Evolutionary conservation across 169 alveolate species (phyloP), one percentile per base, ranked within the genome.

Genomic region (Eimeria falciformis): DNA sequence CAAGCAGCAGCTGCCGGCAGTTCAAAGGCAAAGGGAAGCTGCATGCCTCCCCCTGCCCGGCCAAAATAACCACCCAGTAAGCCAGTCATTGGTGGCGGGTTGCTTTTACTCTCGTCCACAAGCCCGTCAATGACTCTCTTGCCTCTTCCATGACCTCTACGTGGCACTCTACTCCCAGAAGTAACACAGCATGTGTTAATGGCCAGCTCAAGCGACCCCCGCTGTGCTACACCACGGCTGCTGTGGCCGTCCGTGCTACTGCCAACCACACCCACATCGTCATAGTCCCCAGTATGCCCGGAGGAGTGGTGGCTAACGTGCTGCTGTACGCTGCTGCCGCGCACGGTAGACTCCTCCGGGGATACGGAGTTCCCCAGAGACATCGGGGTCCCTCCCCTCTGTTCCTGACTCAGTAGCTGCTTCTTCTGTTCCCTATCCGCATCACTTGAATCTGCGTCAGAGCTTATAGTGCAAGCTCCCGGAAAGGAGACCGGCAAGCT

Each of bases 1-100:
- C 90, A 81, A 5, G 90, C 90, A 37, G 90, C 90, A 56, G 90
- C 90, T 33, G 90, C 90, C 58, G 90, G 90, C 45, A 81, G 75
- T 21, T 81, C 90, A 81, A 81, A 81, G 25, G 90, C 90, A 18
- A 81, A 11, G 12, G 90, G 90, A 18, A 55, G 90, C 77, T 81
- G 90, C 55, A 81, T 75, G 43, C 90, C 77, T 53, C 90, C 90
- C 29, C 90, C 90, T 55, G 90, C 90, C 53, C 90, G 53, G 77
- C 90, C 77, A 53, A 81, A 81, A 55, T 55, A 81, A 21, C 90
- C 90, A 40, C 90, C 90, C 37, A 81, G 62, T 56, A 81, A 55
- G 21, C 90, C 77, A 33, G 12, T 56, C 5, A 29, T 43, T 18
- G 90, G 62, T 75, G 29, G 75, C 6, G 18, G 18, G 17, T 12